Evolutionary conservation across 208 protist species (phyloP), one percentile per base, ranked within the genome.

Genomic region (Sergeia podlipaevii): DNA sequence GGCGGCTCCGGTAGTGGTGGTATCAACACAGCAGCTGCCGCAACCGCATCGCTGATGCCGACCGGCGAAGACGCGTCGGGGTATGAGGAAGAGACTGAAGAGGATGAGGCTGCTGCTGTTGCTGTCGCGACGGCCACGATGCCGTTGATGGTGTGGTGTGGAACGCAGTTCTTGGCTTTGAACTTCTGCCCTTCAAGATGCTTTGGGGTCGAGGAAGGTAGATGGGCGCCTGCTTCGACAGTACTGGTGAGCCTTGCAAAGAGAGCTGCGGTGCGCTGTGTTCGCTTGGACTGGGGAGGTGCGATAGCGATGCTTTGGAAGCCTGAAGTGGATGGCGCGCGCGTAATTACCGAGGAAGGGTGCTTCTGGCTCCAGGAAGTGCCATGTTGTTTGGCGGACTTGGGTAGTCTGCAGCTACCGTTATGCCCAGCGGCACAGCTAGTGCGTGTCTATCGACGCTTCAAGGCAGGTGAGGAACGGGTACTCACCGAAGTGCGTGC

Each of bases 211-310:
- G n/a, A n/a, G n/a, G n/a, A n/a, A n/a, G n/a, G n/a, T n/a, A 21
- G 34, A 4, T 15, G 3, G 60, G 53, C 24, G 17, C 39, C 62
- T 6, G 63, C 63, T 45, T 72, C 79, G 33, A 71, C 70, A 4
- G 54, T 84, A 1, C 60, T 84, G 1, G 66, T 69, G 13, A 67
- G 59, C 34, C 32, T 39, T 27, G 26, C 52, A 20, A 17, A 18
- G 2, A 52, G 21, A 24, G 60, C 62, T 27, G 56, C 46, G 6
- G 52, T 75, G 43, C 62, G 53, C 21, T 72, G 63, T 39, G 77
- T 65, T 45, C 60, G 63, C 0, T 49, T 77, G 17, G 68, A 79
- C 50, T 77, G 72, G 72, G 57, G 60, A n/a, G n/a, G n/a, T n/a
- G n/a, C n/a, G n/a, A n/a, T n/a, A n/a, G n/a, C n/a, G n/a, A n/a